Evolutionary conservation across 352 stramenopile species (phyloP).

Genomic region (Thraustotheca clavata): DNA sequence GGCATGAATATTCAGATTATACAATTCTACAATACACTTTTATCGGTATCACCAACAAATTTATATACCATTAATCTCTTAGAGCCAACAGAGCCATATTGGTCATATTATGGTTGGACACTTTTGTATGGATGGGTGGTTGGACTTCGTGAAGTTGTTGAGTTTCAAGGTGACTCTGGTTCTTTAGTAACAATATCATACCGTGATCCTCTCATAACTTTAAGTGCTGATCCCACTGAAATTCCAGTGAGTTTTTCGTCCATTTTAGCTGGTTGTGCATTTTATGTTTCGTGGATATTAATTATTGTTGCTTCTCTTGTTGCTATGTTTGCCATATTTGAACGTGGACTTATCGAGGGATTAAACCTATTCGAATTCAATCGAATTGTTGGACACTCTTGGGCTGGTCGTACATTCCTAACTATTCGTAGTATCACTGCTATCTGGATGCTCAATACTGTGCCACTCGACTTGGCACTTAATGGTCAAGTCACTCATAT

Average conservation of each 20-base stretch:
- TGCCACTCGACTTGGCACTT: neutral
- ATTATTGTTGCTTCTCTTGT: neutral
- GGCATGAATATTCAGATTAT: neutral
- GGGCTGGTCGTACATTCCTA: neutral
- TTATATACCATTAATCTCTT: constrained; percentile 1
- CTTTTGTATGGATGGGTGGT: constrained; percentile 6
- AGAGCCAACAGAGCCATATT: neutral
- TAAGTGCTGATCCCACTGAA: neutral
- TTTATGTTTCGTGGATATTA: constrained; percentile 5
- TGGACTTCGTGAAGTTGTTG: constrained; percentile 4
- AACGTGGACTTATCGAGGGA: neutral
- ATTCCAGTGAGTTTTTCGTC: neutral
- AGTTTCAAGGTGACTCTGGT: constrained; percentile 7
- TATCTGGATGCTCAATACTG: constrained; percentile 1
- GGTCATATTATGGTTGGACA: constrained; percentile 6
- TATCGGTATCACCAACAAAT: neutral
- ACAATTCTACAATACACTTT: neutral
- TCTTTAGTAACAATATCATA: neutral
- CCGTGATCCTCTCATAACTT: neutral
- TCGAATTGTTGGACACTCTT: neutral
- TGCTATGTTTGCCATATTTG: neutral
- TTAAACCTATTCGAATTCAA: constrained; percentile 6
- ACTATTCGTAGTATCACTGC: neutral
- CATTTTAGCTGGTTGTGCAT: neutral
- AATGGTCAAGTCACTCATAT: neutral